phyloP scores from a whole-genome alignment of 176 grass and related monocot genomes.

The Triticum monococcum region DNA sequence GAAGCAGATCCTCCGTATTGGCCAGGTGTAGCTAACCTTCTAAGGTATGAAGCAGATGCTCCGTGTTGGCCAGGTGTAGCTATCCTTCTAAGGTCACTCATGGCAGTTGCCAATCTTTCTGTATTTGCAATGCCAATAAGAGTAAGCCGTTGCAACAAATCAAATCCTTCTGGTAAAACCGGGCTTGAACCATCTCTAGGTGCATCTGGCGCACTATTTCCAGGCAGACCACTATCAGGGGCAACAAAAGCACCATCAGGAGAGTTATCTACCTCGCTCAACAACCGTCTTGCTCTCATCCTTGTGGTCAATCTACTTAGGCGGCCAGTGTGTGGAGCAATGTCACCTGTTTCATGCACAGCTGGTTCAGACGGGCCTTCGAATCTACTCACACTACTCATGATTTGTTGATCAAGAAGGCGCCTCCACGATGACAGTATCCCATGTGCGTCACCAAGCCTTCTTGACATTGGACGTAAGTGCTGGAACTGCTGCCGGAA shows the following conservation, averaged over 20 bases:
- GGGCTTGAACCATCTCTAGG: slow-evolving; percentile 39
- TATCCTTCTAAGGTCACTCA: slow-evolving; percentile 75
- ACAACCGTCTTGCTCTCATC: slow-evolving; percentile 60
- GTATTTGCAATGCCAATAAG: slow-evolving; percentile 61
- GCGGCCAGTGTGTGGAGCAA: slow-evolving; percentile 38
- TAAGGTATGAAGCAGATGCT: slow-evolving; percentile 66
- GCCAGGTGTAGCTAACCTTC: slow-evolving; percentile 61
- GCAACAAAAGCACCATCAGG: slow-evolving; percentile 31
- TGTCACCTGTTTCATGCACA: slow-evolving; percentile 56
- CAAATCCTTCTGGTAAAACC: slow-evolving; percentile 60
- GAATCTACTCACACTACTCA: slow-evolving; percentile 41
- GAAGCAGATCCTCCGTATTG: slow-evolving; percentile 64
- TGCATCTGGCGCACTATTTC: slow-evolving; percentile 45
- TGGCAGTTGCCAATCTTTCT: slow-evolving; percentile 61
- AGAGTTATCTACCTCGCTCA: slow-evolving; percentile 45
- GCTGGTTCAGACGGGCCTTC: slow-evolving; percentile 58
- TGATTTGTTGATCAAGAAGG: slow-evolving; percentile 72
- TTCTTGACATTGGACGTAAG: slow-evolving; percentile 78
- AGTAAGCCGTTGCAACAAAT: slow-evolving; percentile 71
- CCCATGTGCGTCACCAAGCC: slow-evolving; percentile 83
- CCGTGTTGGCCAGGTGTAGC: slow-evolving; percentile 52
- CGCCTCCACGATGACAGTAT: slow-evolving; percentile 76
- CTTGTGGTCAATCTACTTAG: slow-evolving; percentile 48
- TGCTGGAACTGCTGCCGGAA: slow-evolving; percentile 95
- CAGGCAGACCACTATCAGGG: slow-evolving; percentile 37